Conservation (phyloP, 2,329 filamentous ascomycete species). For the Penicillium verrucosum region DNA sequence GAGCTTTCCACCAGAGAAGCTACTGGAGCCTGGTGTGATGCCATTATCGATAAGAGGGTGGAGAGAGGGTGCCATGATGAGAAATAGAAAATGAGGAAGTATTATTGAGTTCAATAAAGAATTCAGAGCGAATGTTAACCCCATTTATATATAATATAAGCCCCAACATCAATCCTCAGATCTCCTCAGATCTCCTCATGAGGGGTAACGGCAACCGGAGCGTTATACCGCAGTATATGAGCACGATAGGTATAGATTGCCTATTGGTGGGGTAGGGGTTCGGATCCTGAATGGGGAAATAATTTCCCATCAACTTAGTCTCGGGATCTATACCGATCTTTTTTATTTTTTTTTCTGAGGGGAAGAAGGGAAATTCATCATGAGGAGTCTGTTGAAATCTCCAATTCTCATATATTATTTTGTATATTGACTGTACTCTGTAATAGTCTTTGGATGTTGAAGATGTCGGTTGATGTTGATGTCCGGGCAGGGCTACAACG, state of each 20-base stretch:
- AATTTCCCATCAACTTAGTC: neutral
- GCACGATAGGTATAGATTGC: neutral
- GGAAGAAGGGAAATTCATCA: neutral
- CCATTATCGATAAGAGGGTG: constrained; percentile 64
- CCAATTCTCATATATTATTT: neutral
- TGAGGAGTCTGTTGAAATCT: neutral
- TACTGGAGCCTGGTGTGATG: constrained; percentile 53
- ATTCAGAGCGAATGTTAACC: neutral
- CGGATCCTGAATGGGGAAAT: constrained; percentile 1
- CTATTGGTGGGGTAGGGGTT: neutral
- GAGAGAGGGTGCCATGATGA: constrained; percentile 42
- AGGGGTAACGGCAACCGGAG: neutral
- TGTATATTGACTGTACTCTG: no score
- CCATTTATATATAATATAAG: neutral
- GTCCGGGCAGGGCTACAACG: neutral
- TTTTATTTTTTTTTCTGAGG: neutral
- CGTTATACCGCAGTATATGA: neutral
- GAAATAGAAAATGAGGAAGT: constrained; percentile 4
- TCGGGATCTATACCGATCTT: neutral
- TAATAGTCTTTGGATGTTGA: neutral
- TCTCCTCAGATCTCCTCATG: neutral
- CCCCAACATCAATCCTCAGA: neutral
- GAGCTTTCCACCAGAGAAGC: constrained; percentile 60
- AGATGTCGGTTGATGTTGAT: neutral
- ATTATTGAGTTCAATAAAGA: no score